phyloP scores from a whole-genome alignment of 164 flowering plant genomes.

The Magnolia changhungtana region DNA sequence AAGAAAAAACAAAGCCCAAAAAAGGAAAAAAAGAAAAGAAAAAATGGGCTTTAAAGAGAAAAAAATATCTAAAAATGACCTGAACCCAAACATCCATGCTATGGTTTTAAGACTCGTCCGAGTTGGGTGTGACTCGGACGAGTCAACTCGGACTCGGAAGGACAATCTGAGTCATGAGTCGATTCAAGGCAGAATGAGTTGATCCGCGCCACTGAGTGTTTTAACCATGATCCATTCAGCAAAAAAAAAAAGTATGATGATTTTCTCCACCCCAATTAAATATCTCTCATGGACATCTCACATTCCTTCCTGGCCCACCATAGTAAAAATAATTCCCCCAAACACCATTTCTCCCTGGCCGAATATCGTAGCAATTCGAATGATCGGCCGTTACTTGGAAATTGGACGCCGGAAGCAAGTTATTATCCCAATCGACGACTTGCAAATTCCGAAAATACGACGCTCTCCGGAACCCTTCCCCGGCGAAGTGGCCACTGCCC shows the following conservation, averaged over 20 bases:
- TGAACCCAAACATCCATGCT: conserved; percentile 1
- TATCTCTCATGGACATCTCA: conserved; percentile 58
- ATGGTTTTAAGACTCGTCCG: no score
- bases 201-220: no score
- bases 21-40: neutral
- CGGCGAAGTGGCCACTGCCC: conserved; percentile 94
- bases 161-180: no score
- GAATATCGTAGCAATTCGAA: conserved; percentile 73
- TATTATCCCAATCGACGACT: conserved; percentile 92
- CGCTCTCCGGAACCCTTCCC: conserved; percentile 79
- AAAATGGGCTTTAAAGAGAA: conserved; percentile 4
- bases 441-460: conserved; percentile 82
- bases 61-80: conserved; percentile 1
- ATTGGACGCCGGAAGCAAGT: conserved; percentile 64
- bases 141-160: neutral
- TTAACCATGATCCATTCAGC: no score
- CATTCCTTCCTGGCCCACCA: conserved; percentile 94
- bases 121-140: no score
- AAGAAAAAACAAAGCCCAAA: neutral
- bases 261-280: conserved; percentile 11
- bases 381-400: conserved; percentile 72
- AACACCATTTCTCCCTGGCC: conserved; percentile 54
- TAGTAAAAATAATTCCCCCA: conserved; percentile 94
- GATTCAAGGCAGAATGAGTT: no score
- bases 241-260: conserved; percentile 4